Evolutionary conservation across 148 eudicot genomes (phyloP).

Genomic region (Persicaria maculosa): DNA sequence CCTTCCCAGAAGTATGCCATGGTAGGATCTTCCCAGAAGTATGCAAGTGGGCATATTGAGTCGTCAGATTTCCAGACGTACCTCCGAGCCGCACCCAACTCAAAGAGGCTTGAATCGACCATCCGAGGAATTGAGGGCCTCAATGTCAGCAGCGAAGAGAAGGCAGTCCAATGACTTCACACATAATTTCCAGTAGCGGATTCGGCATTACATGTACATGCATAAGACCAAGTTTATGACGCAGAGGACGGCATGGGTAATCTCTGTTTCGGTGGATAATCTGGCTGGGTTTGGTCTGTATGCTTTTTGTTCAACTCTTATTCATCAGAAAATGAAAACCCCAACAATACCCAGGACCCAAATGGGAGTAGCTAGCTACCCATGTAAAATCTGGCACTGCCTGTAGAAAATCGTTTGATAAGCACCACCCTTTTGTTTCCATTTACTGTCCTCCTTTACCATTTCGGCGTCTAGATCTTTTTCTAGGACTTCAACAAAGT

Average conservation of each 20-base stretch:
- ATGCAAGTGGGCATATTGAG: conserved; percentile 20
- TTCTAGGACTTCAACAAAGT: too few relatives aligned
- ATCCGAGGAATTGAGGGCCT: conserved; percentile 78
- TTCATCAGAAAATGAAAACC: background rate
- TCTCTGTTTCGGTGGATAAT: background rate
- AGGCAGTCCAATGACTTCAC: background rate
- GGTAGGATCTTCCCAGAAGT: background rate
- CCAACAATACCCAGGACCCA: background rate
- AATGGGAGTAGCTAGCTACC: background rate
- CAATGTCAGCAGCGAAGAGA: conserved; percentile 44
- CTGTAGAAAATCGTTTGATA: background rate
- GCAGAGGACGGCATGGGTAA: background rate
- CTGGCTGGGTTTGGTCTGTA: background rate
- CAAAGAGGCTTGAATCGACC: conserved; percentile 37
- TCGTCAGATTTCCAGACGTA: conserved; percentile 31
- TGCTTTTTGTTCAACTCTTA: background rate
- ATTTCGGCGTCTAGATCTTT: too few relatives aligned
- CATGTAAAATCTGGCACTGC: background rate
- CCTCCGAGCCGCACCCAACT: conserved; percentile 24
- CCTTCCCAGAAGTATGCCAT: background rate
- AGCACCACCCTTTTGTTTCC: conserved; percentile 1
- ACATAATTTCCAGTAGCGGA: background rate
- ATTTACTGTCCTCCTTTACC: background rate
- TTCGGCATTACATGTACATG: background rate
- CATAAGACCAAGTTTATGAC: background rate